These are phyloP conservation scores for Herpetospermum pedunculosum DNA, from an alignment of 306 rosid genomes.

Conservation along the genomic window DNA sequence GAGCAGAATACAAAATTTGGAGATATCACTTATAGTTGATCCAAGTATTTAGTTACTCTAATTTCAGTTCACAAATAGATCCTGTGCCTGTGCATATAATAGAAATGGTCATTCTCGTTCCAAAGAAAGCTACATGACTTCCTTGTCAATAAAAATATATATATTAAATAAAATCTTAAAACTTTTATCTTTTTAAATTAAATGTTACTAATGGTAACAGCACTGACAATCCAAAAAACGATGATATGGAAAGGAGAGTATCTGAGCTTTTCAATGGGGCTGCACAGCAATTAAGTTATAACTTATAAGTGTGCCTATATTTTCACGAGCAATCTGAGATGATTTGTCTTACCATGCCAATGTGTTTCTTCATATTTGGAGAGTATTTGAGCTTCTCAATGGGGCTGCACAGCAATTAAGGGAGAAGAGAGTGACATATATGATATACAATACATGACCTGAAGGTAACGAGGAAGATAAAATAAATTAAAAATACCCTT, in stretches of 20 bases:
- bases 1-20: constrained; percentile 12
- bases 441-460: constrained; percentile 12
- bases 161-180: neutral
- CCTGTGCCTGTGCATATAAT: neutral
- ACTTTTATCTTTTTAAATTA: neutral
- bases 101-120: neutral
- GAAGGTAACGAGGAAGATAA: constrained; percentile 7
- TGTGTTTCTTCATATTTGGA: constrained; percentile 92
- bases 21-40: neutral
- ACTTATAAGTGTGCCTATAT: neutral
- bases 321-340: neutral
- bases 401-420: constrained; percentile 53
- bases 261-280: neutral
- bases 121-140: neutral
- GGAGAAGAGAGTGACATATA: constrained; percentile 11
- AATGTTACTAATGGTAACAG: neutral
- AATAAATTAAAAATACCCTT: constrained; percentile 52
- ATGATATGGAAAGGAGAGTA: neutral
- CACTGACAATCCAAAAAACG: neutral
- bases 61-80: too few relatives aligned
- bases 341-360: constrained; percentile 74
- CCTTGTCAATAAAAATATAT: neutral
- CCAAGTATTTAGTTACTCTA: neutral
- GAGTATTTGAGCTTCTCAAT: constrained; percentile 77
- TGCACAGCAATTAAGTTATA: neutral